Evolutionary conservation across 2,329 filamentous ascomycete genomes (phyloP).

Genomic region (Cercospora brassicicola): DNA sequence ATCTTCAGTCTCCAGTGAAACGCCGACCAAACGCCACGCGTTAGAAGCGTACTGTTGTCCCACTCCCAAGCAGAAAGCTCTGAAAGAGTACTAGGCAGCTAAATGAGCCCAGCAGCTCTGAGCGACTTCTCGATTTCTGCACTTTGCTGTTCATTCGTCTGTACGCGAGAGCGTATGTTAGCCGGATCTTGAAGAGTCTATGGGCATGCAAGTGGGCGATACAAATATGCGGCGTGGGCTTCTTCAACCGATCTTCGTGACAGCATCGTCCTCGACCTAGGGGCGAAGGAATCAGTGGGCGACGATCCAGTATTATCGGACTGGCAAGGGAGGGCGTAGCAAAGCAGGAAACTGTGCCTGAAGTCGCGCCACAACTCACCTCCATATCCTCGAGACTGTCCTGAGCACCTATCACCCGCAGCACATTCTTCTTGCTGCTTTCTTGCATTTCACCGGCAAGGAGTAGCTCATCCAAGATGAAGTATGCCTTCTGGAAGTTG

Average conservation of each 20-base stretch:
- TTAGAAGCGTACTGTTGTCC: conserved; percentile 36
- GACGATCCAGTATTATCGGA: conserved; percentile 23
- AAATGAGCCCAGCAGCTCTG: conserved; percentile 29
- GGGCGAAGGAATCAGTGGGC: conserved; percentile 35
- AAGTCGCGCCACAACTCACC: conserved; percentile 62
- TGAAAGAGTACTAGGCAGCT: conserved; percentile 37
- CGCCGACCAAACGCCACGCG: conserved; percentile 35
- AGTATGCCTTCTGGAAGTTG: conserved; percentile 99
- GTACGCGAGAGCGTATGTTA: conserved; percentile 21
- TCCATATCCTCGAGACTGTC: conserved; percentile 99
- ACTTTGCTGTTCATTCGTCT: conserved; percentile 30
- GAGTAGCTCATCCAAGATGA: conserved; percentile 94
- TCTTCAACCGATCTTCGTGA: conserved; percentile 63
- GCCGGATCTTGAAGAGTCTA: conserved; percentile 11
- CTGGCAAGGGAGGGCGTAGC: not conserved
- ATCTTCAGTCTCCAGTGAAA: conserved; percentile 30
- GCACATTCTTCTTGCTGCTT: conserved; percentile 98
- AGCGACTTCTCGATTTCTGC: conserved; percentile 36
- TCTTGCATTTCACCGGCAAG: conserved; percentile 96
- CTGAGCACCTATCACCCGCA: conserved; percentile 93
- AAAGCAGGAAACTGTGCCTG: not conserved
- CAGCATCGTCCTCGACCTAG: conserved; percentile 45
- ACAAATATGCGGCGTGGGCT: conserved; percentile 18
- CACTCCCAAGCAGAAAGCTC: conserved; percentile 22
- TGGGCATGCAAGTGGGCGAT: conserved; percentile 17